Base-by-base conservation (phyloP, 2,329 filamentous ascomycete genomes). In the Fusarium brachygibbosum region DNA sequence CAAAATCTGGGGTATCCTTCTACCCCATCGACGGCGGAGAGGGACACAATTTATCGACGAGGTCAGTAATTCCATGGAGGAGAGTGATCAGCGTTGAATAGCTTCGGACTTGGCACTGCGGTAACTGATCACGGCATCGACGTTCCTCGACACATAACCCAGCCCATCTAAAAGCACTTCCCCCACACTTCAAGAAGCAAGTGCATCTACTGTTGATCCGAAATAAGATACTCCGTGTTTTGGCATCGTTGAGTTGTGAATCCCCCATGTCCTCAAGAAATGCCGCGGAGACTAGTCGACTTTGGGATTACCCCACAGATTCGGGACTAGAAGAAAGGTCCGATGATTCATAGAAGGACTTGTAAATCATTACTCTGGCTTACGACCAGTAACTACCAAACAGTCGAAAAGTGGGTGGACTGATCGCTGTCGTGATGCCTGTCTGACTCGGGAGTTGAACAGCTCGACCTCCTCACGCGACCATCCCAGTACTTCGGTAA, bases 401-500 rank as follows among this genome's bases (percentile, higher is more conserved):
- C 76, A 72, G 38, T 79, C 75, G 32, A 76, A 76, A 31, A 77
- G 64, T 5, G 76, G 60, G 61, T 81, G 79, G 5, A 75, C 69
- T 12, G 63, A 71, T 17, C 51, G 68, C 48, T 77, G 74, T 25
- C 66, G 70, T 10, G 72, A 65, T 6, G 68, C 71, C 11, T 67
- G 21, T n/a, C 74, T 63, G 2, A 76, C 75, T 1, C 60, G 49
- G 3, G 58, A 52, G 8, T 76, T 76, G 14, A 77, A 67, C 28
- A 81, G 77, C 77, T 85, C 81, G 4, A 85, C 83, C 58, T 83
- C 78, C n/a, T 81, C 81, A 23, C 75, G 70, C 2, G 76, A 79
- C 70, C 80, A 77, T 3, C 79, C 80, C 50, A 82, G 54, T 1
- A 82, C 77, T 14, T 82, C 79, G 16, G 76, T 71, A 66, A 79